phyloP scores from a whole-genome alignment of 345 rosid genomes.

The Cochlearia excelsa region DNA sequence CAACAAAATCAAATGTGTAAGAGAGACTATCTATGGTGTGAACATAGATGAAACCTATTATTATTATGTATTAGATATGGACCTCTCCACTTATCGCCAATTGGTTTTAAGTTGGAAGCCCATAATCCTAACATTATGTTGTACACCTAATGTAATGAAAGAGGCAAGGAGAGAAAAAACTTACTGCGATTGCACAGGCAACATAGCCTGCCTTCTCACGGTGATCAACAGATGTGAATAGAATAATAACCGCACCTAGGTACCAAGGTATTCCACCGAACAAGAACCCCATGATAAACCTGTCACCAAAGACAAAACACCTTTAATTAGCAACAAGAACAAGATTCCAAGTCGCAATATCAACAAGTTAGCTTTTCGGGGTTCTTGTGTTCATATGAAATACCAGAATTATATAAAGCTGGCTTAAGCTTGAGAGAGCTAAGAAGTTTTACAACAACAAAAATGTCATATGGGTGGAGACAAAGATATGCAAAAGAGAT shows the following conservation, averaged over 20 bases:
- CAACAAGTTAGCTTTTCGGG: no score
- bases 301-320: constrained; percentile 22
- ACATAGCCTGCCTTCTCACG: constrained; percentile 85
- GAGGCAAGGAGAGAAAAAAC: constrained; percentile 26
- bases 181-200: constrained; percentile 76
- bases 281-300: constrained; percentile 79
- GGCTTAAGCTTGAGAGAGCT: no score
- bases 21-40: neutral
- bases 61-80: no score
- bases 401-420: no score
- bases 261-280: constrained; percentile 91
- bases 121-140: no score
- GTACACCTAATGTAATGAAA: neutral
- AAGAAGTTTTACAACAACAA: no score
- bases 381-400: no score
- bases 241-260: constrained; percentile 57
- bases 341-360: neutral
- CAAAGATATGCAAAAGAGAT: no score
- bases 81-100: no score
- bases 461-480: no score
- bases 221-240: constrained; percentile 53
- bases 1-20: neutral
- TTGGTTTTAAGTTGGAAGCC: neutral
- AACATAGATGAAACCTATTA: no score
- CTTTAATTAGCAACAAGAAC: neutral